Evolutionary conservation across 257 asterid species (phyloP).

Genomic region (Salvia rosmarinus): DNA sequence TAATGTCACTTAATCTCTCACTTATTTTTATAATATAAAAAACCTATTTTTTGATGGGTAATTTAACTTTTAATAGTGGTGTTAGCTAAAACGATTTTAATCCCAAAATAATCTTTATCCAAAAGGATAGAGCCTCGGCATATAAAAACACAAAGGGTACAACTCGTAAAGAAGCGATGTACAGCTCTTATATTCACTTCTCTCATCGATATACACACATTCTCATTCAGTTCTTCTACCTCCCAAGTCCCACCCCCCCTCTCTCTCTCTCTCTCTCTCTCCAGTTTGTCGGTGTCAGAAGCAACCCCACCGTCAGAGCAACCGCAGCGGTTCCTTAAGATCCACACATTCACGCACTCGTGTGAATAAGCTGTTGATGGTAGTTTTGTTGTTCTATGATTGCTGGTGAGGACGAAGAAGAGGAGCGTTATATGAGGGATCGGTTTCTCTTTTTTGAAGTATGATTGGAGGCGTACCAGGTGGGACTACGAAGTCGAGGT

Average conservation of each 20-base stretch:
- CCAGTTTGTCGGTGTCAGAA: slow-evolving; percentile 61
- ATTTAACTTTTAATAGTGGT: neutral
- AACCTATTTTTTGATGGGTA: neutral
- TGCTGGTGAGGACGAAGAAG: slow-evolving; percentile 42
- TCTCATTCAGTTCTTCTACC: slow-evolving; percentile 5
- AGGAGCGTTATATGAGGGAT: slow-evolving; percentile 64
- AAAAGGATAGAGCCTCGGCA: neutral
- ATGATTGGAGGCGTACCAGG: slow-evolving; percentile 53
- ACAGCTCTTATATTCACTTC: slow-evolving; percentile 22
- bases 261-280: slow-evolving; percentile 25
- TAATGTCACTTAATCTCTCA: too few species aligned
- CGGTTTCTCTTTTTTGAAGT: slow-evolving; percentile 38
- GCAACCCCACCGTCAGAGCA: slow-evolving; percentile 39
- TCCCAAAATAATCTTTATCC: slow-evolving; percentile 23
- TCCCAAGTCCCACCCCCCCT: too few species aligned
- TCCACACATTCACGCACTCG: slow-evolving; percentile 44
- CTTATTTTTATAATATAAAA: too few species aligned
- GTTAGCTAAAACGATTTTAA: neutral
- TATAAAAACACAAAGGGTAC: slow-evolving; percentile 24
- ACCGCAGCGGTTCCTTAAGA: slow-evolving; percentile 51
- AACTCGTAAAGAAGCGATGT: slow-evolving; percentile 26
- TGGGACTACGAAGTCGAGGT: slow-evolving; percentile 69
- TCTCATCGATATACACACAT: slow-evolving; percentile 10
- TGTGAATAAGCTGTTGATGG: slow-evolving; percentile 22
- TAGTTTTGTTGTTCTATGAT: slow-evolving; percentile 43